Evolutionary conservation across 2,329 filamentous ascomycete genomes (phyloP).

Genomic region (Chalaropsis thielavioides): DNA sequence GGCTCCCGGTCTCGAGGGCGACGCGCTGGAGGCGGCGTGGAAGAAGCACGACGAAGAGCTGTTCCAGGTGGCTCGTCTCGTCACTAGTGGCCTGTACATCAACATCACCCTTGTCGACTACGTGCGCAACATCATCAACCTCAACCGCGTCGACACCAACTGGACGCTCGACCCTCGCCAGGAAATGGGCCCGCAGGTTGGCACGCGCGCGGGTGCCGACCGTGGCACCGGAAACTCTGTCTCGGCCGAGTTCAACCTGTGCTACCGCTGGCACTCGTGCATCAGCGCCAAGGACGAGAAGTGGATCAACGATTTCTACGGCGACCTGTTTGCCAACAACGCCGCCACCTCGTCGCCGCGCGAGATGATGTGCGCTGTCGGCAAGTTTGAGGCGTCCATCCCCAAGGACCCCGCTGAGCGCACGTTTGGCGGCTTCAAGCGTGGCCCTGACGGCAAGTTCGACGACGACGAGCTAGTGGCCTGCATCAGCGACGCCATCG

Average conservation of each 20-base stretch:
- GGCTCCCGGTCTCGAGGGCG: constrained; percentile 31
- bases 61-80: constrained; percentile 64
- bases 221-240: constrained; percentile 68
- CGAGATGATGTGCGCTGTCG: constrained; percentile 49
- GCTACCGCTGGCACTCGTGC: constrained; percentile 76
- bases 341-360: constrained; percentile 33
- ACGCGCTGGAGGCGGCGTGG: constrained; percentile 39
- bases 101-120: constrained; percentile 70
- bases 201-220: constrained; percentile 44
- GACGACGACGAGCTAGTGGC: constrained; percentile 62
- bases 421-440: constrained; percentile 50
- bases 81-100: constrained; percentile 61
- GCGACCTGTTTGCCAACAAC: constrained; percentile 17
- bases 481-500: constrained; percentile 53
- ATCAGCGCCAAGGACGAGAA: constrained; percentile 61
- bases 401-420: constrained; percentile 54
- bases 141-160: constrained; percentile 45
- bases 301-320: constrained; percentile 61
- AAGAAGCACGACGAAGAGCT: constrained; percentile 61
- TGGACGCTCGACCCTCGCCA: constrained; percentile 70
- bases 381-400: constrained; percentile 46
- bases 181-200: constrained; percentile 44
- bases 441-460: constrained; percentile 53
- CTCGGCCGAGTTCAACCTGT: constrained; percentile 77
- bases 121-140: constrained; percentile 59